Evolutionary conservation across 2,329 filamentous ascomycete genomes (phyloP), one percentile per base, ranked within the genome.

Genomic region (Aspergillus persii): DNA sequence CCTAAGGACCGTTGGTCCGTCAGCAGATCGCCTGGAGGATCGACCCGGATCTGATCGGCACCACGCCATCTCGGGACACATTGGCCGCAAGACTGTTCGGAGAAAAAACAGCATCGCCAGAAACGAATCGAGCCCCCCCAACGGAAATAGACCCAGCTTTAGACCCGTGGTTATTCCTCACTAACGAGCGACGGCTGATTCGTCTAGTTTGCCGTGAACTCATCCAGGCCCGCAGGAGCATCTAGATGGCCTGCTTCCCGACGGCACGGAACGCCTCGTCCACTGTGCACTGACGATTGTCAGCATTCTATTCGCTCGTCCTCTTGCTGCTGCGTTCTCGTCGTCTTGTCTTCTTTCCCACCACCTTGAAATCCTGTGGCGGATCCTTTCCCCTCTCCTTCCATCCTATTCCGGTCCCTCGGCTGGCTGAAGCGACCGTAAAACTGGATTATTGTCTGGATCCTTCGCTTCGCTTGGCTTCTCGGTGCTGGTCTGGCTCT

Each of bases 41-140:
- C 27, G 26, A 30, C 8, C 7, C 41, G 29, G 47, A 54, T 55
- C 54, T 49, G 33, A 59, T 44, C 46, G 53, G 46, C 48, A 46
- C 59, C 50, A 57, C 59, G 49, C 59, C 56, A 56, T 61, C 52
- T 59, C 52, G 39, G 56, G 59, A 53, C 41, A 29, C 56, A 31
- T 36, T 57, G 50, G 47, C 46, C 55, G 36, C 15, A 41, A 41
- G 4, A 12, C 30, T 8, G 30, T 31, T 8, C 5, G 5, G 2
- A 41, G 15, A 12, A 15, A 41, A 15, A 41, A n/a, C 4, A 41
- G 36, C 12, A 12, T n/a, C 33, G 33, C 36, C 36, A 41, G 15
- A n/a, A 41, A 18, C 36, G 36, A 41, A n/a, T 9, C 33, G 33
- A 36, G 12, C 9, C 33, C 11, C 11, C 33, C 3, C 11, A 12